Evolutionary conservation across 495 filamentous ascomycete species (phyloP), one percentile per base, ranked within the genome.

Genomic region (Xylaria curta): DNA sequence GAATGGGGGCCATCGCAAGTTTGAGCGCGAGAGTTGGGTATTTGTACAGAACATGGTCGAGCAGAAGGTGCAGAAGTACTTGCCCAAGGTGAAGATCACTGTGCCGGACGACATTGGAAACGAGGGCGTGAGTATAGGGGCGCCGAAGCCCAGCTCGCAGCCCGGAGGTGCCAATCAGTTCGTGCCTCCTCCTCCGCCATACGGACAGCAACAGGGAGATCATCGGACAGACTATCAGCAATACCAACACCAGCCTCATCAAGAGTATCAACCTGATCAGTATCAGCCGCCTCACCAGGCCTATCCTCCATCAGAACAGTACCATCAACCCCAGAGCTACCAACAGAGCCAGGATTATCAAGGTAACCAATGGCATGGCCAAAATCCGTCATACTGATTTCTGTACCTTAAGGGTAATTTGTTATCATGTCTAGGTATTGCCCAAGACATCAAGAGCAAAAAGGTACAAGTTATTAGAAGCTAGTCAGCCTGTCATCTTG

Each of bases 1-100:
- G 40, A 81, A 77, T 47, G 79, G 79, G 28, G 79, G 79, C 4
- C 79, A 81, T 58, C 79, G 79, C 73, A 81, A 78, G 70, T 77
- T 81, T 54, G 79, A 81, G 73, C 73, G 74, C 15, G 68, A 80
- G 59, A 81, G 79, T 60, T 81, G 79, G 79, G 72, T 77, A 2
- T 81, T 81, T 69, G 79, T 81, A 65, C 79, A 81, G 66, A 77
- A 74, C 63, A 78, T 80, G 40, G 79, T 81, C 31, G 76, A 81
- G 73, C 60, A 76, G 15, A 81, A 81, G 68, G 76, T 81, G 31
- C 78, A 81, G 73, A 78, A 70, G 49, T 81, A 81, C 60, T 70
- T 81, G 64, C 79, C 79, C 58, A 78, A 78, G 70, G 79, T 81
- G 26, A 80, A 77, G 66, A 80, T 81, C 61, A 72, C 75, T 5